Base-by-base conservation (phyloP, 1,284 basidiomycete species). In the Ceraceosorus guamensis region DNA sequence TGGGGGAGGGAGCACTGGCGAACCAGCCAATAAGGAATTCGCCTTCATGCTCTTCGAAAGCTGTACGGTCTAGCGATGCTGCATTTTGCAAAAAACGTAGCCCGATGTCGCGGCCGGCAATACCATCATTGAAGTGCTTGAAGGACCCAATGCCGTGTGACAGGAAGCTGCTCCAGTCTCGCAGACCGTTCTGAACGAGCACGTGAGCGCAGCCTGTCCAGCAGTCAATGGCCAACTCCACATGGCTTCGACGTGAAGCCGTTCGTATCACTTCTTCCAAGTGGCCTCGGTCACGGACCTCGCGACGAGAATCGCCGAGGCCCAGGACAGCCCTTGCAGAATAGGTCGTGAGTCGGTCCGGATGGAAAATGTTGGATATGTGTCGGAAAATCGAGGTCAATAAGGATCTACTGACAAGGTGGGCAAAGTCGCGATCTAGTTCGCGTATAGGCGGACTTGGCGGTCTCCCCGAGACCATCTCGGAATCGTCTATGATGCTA, bases 151-250 rank as follows among this genome's bases (percentile, higher is more conserved):
- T 76, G 1, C 84, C 84, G 45, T 79, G 80, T 0, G 81, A 77
- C 46, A 88, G 76, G 69, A 83, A 87, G 30, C 79, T 75, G 1
- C 79, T 73, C 89, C 89, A 91, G 44, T 83, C 80, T 82, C 87
- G 68, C 57, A 80, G 75, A 10, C 80, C 79, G 59, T 85, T 84
- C 54, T 83, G 82, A 7, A 88, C 83, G 10, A 87, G 71, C 24
- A 88, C 82, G 39, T 81, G 80, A 0, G 83, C 84, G 66, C 87
- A 90, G 6, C 85, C 83, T 3, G 87, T 81, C 88, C 88, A 92
- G 67, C 85, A 86, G 60, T 85, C 83, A 18, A 89, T 81, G 77
- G 88, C 83, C 41, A 79, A 71, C 61, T 84, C 82, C 1, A 74
- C 59, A 35, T 71, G 63, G 77, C 76, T 55, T 73, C 76, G 46